phyloP scores from a whole-genome alignment of 73 alveolate genomes.

The Paramecium tetraurelia region DNA sequence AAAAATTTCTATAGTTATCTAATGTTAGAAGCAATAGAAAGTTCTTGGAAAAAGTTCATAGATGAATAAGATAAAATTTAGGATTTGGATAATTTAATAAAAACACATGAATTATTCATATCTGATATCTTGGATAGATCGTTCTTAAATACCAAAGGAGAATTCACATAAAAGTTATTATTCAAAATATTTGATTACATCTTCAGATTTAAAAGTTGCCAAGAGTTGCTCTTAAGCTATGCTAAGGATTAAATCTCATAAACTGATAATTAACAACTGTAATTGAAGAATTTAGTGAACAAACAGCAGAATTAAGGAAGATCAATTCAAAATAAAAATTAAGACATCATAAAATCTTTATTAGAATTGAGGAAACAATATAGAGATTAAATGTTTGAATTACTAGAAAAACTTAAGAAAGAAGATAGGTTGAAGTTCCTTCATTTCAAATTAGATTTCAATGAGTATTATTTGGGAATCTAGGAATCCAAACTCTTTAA shows the following conservation, averaged over 20 bases:
- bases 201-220: constrained; percentile 76
- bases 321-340: neutral
- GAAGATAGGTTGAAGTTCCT: neutral
- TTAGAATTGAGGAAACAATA: constrained; percentile 38
- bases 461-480: neutral
- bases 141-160: constrained; percentile 79
- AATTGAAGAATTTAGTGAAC: constrained; percentile 33
- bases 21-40: constrained; percentile 94
- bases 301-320: neutral
- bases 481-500: neutral
- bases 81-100: constrained; percentile 88
- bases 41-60: constrained; percentile 85
- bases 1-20: constrained; percentile 84
- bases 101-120: constrained; percentile 78
- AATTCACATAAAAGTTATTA: constrained; percentile 68
- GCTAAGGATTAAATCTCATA: constrained; percentile 66
- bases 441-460: neutral
- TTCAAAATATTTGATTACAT: constrained; percentile 78
- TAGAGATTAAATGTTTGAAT: neutral
- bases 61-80: constrained; percentile 81
- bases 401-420: neutral
- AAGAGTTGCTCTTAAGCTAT: constrained; percentile 73
- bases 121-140: constrained; percentile 82
- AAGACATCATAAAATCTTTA: constrained; percentile 26
- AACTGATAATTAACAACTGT: constrained; percentile 5